phyloP scores from a whole-genome alignment of 1,139 yeast genomes.

The Torulaspora globosa region DNA sequence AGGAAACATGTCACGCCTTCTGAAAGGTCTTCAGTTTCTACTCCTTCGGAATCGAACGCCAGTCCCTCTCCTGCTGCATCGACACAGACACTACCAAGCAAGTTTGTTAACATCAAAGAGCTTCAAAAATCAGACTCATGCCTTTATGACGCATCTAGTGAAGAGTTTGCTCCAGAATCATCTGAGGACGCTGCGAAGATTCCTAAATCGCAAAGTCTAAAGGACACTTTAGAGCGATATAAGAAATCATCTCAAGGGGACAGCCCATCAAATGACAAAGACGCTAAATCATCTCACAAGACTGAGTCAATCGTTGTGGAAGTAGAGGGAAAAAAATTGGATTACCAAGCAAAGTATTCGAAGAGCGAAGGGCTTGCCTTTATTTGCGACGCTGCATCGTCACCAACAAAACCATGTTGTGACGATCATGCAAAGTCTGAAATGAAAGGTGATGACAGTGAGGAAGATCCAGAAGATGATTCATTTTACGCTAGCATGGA shows the following conservation, averaged over 20 bases:
- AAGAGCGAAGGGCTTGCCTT: constrained; percentile 22
- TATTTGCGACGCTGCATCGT: constrained; percentile 7
- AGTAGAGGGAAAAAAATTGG: constrained; percentile 25
- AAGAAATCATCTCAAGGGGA: constrained; percentile 5
- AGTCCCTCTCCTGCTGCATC: background rate
- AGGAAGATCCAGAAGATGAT: constrained; percentile 7
- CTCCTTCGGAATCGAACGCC: background rate
- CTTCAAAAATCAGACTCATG: background rate
- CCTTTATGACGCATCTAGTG: background rate
- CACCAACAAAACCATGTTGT: constrained; percentile 3
- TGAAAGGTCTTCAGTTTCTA: background rate
- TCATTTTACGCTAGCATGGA: constrained; percentile 9
- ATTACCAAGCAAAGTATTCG: constrained; percentile 19
- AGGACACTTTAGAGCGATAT: constrained; percentile 2
- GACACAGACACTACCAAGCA: background rate
- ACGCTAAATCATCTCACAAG: background rate
- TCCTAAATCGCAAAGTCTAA: background rate
- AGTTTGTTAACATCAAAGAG: background rate
- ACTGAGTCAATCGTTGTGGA: constrained; percentile 19
- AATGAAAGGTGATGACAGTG: background rate
- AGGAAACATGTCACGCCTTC: background rate
- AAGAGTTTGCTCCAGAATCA: no score
- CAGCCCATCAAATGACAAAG: background rate
- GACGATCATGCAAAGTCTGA: background rate
- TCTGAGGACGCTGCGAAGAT: background rate